Percentiles rank a stretch among this genome's conserved stretches.
Conservation (phyloP, 2,329 filamentous ascomycete genomes). For the Intubia oerlemansii region DNA sequence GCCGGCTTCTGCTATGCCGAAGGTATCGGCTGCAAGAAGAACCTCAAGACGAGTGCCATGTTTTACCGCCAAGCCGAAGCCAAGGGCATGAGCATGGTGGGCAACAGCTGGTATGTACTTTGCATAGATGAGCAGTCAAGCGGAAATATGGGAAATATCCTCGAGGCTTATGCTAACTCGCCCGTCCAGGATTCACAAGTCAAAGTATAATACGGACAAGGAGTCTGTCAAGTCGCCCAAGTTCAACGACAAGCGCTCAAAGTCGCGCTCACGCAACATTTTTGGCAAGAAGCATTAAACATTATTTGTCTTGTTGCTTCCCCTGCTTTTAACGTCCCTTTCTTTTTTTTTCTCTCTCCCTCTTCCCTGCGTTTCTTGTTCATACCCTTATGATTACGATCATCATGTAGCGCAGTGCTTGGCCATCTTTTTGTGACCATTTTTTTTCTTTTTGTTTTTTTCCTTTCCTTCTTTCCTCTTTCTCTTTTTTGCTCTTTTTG, state of each 20-base stretch:
- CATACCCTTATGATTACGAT: too few relatives aligned
- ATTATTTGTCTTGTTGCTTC: too few relatives aligned
- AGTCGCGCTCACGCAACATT: conserved; percentile 51
- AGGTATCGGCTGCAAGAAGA: conserved; percentile 85
- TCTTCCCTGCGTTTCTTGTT: too few relatives aligned
- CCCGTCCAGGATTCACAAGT: conserved; percentile 96
- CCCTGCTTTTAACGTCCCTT: too few relatives aligned
- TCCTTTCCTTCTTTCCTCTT: not conserved
- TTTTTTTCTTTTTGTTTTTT: conserved; percentile 1
- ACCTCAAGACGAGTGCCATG: conserved; percentile 79
- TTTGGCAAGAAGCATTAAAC: conserved; percentile 27
- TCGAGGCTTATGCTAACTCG: too few relatives aligned
- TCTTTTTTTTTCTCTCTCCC: conserved; percentile 3
- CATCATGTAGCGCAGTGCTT: too few relatives aligned
- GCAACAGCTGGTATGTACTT: conserved; percentile 61
- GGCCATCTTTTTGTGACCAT: too few relatives aligned
- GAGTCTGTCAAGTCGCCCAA: conserved; percentile 18
- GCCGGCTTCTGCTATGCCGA: conserved; percentile 93
- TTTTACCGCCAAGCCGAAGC: conserved; percentile 81
- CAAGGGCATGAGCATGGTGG: conserved; percentile 92
- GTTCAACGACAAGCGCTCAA: conserved; percentile 44
- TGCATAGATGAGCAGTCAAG: too few relatives aligned
- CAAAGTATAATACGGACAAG: conserved; percentile 62
- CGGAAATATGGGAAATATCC: too few relatives aligned
- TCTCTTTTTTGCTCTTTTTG: not conserved